Conservation (phyloP, 306 rosid genomes). For the Parietaria judaica region DNA sequence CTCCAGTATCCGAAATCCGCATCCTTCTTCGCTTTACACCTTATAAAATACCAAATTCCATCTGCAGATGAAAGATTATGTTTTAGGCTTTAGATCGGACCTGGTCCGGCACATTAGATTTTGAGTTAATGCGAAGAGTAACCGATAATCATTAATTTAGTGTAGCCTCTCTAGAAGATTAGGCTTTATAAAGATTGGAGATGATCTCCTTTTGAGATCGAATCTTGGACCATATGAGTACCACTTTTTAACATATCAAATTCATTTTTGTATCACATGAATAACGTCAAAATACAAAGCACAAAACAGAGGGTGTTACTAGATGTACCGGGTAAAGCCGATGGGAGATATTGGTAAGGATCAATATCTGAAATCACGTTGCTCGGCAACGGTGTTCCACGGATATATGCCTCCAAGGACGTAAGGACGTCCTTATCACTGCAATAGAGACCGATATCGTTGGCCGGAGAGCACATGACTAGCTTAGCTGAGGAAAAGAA, state of each 20-base stretch:
- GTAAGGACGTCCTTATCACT: constrained; percentile 11
- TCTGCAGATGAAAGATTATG: constrained; percentile 14
- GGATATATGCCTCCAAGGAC: background rate
- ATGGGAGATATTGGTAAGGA: constrained; percentile 21
- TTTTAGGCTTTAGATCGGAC: no score
- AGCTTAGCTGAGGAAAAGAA: background rate
- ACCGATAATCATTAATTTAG: no score
- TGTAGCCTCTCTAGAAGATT: no score
- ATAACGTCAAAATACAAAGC: background rate
- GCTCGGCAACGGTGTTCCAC: constrained; percentile 23
- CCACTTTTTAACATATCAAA: background rate
- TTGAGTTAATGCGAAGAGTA: no score
- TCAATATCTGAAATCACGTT: constrained; percentile 24
- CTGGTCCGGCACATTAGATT: no score
- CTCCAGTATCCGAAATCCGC: constrained; percentile 28
- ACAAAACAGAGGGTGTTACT: background rate
- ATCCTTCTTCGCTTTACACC: constrained; percentile 7
- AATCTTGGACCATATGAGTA: no score
- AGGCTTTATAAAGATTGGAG: no score
- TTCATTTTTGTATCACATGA: background rate
- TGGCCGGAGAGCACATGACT: constrained; percentile 19
- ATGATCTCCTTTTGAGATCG: no score
- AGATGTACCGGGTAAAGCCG: constrained; percentile 27
- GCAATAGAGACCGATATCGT: background rate
- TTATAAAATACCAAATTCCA: constrained; percentile 19